A percentile compares a stretch with the other conserved stretches of the same genome.
Evolutionary conservation across 108 stramenopile genomes (phyloP).

Genomic region (Pseudonitzschia multiseries): DNA sequence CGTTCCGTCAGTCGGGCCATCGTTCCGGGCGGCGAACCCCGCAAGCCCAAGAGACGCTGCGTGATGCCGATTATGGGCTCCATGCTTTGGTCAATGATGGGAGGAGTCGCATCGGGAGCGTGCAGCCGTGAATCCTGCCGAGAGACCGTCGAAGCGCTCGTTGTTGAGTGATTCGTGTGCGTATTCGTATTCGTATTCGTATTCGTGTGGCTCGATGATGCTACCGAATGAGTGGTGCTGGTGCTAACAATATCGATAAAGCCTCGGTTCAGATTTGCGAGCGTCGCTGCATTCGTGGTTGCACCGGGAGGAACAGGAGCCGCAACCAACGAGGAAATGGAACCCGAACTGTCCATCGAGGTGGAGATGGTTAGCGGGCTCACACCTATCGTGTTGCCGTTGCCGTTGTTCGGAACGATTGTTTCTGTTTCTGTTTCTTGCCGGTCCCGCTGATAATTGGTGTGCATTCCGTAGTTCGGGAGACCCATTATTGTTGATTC

Average conservation of each 20-base stretch:
- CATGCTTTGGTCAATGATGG: conserved; percentile 25
- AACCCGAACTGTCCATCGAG: background rate
- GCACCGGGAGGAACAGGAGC: background rate
- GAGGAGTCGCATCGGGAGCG: conserved; percentile 52
- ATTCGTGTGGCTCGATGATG: no score
- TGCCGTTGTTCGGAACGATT: background rate
- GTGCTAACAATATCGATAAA: no score
- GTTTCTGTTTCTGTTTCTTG: no score
- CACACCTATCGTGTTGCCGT: background rate
- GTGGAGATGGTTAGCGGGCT: background rate
- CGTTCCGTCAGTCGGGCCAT: conserved; percentile 66
- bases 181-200: no score
- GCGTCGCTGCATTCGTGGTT: background rate
- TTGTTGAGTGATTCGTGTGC: background rate
- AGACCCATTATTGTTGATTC: background rate
- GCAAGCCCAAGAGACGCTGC: conserved; percentile 70
- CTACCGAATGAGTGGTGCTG: background rate
- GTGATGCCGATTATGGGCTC: conserved; percentile 64
- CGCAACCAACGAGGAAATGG: background rate
- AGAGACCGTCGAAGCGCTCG: background rate
- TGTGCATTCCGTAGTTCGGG: background rate
- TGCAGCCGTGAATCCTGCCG: conserved; percentile 34
- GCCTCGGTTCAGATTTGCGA: background rate
- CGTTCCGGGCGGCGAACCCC: conserved; percentile 79
- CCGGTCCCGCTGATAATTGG: background rate